Percentiles rank a stretch among this genome's conserved stretches.
Conservation (phyloP, 2,329 filamentous ascomycete species). For the Fusarium sp. region DNA sequence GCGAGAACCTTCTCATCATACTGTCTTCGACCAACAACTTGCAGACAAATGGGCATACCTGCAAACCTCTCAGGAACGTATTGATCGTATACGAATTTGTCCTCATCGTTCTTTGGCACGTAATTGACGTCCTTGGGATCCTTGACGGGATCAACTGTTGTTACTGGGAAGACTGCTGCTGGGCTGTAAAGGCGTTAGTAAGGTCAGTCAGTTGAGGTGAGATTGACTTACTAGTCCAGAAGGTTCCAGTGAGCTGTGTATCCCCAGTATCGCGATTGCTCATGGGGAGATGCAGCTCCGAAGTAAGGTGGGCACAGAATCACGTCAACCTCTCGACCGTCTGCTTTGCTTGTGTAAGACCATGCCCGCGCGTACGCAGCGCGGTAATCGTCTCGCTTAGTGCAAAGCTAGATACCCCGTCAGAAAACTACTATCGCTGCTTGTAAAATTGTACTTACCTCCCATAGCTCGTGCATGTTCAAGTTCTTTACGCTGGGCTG, state of each 20-base stretch:
- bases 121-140: slow-evolving; percentile 44
- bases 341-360: slow-evolving; percentile 49
- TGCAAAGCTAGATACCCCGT: slow-evolving; percentile 43
- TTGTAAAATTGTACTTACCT: slow-evolving; percentile 34
- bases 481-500: slow-evolving; percentile 56
- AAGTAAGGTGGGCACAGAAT: slow-evolving; percentile 70
- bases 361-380: slow-evolving; percentile 52
- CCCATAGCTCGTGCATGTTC: slow-evolving; percentile 56
- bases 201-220: too few species aligned
- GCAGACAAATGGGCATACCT: slow-evolving; percentile 44
- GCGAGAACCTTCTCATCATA: slow-evolving; percentile 49
- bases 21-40: slow-evolving; percentile 46
- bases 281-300: slow-evolving; percentile 60
- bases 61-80: slow-evolving; percentile 45
- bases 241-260: slow-evolving; percentile 77
- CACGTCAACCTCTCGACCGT: slow-evolving; percentile 62
- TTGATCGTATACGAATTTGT: slow-evolving; percentile 47
- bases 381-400: slow-evolving; percentile 55
- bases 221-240: slow-evolving; percentile 63
- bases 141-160: slow-evolving; percentile 43
- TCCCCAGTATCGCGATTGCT: slow-evolving; percentile 64
- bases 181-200: slow-evolving; percentile 51
- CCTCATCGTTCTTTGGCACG: slow-evolving; percentile 45
- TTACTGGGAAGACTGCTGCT: slow-evolving; percentile 68
- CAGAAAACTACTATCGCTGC: neutral